Conservation (phyloP, 2,329 filamentous ascomycete genomes). For the Cercospora zeina region DNA sequence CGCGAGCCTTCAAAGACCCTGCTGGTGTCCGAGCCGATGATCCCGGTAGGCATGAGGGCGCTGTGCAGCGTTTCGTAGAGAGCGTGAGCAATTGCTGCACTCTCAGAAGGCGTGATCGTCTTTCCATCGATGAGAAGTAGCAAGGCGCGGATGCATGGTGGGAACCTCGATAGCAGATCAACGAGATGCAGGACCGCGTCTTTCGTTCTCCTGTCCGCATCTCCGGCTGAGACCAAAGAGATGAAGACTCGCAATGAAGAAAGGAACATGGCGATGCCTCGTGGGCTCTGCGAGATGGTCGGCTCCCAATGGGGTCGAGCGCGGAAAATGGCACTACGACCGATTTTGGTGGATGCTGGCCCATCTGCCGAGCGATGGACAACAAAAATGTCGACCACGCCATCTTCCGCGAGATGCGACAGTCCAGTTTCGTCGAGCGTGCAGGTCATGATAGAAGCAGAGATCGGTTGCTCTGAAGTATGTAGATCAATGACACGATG, state of each 20-base stretch:
- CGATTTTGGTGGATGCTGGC: conserved; percentile 12
- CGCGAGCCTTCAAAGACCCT: conserved; percentile 41
- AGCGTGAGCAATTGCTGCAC: conserved; percentile 40
- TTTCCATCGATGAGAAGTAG: conserved; percentile 40
- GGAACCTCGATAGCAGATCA: conserved; percentile 38
- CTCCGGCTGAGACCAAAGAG: conserved; percentile 29
- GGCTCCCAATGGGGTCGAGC: conserved; percentile 36
- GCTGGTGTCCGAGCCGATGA: conserved; percentile 34
- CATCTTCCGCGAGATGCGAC: conserved; percentile 28
- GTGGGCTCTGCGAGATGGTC: conserved; percentile 35
- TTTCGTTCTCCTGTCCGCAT: conserved; percentile 15
- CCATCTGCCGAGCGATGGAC: conserved; percentile 29
- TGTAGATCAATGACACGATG: conserved; percentile 35
- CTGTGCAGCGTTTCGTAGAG: conserved; percentile 36
- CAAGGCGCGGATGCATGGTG: conserved; percentile 40
- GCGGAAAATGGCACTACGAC: conserved; percentile 36
- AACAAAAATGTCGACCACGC: conserved; percentile 36
- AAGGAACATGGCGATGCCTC: conserved; percentile 42
- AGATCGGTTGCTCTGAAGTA: conserved; percentile 38
- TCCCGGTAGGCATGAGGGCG: conserved; percentile 34
- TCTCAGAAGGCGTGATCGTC: conserved; percentile 35
- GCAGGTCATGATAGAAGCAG: conserved; percentile 24
- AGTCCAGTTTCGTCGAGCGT: conserved; percentile 31
- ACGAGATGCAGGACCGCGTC: conserved; percentile 39
- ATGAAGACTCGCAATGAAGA: conserved; percentile 41